These are phyloP conservation scores for Cladophialophora exuberans DNA, from an alignment of 2,329 filamentous ascomycete genomes.

Conservation along the genomic window DNA sequence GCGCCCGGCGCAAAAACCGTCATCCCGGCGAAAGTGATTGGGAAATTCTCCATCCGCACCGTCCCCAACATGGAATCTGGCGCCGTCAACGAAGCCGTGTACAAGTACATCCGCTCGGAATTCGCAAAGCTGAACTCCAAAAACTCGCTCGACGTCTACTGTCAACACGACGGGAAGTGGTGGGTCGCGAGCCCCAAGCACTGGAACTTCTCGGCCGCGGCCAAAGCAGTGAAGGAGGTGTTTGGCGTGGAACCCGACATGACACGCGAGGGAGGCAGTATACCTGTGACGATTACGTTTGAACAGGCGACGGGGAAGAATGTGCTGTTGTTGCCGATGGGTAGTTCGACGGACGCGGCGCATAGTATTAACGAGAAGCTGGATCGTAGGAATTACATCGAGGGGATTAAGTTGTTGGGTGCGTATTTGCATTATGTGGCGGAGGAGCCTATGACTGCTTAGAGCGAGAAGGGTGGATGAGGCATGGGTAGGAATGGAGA, in stretches of 20 bases:
- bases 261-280: conserved; percentile 94
- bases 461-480: no score
- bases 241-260: conserved; percentile 93
- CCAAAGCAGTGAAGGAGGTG: conserved; percentile 94
- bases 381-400: conserved; percentile 95
- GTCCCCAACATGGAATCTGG: conserved; percentile 97
- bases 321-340: conserved; percentile 93
- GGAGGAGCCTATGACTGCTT: conserved; percentile 71
- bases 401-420: conserved; percentile 93
- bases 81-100: conserved; percentile 82
- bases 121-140: conserved; percentile 89
- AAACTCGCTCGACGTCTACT: conserved; percentile 80
- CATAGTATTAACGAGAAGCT: conserved; percentile 99
- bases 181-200: conserved; percentile 97
- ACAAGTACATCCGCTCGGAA: conserved; percentile 78
- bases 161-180: conserved; percentile 95
- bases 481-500: not conserved
- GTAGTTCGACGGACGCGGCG: conserved; percentile 91
- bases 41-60: conserved; percentile 97
- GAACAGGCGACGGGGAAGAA: conserved; percentile 99
- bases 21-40: conserved; percentile 95
- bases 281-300: conserved; percentile 95
- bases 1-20: conserved; percentile 95
- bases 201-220: conserved; percentile 96
- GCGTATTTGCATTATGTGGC: conserved; percentile 96